Evolutionary conservation across 495 filamentous ascomycete species (phyloP).

Genomic region (Hypoxylon trugodes): DNA sequence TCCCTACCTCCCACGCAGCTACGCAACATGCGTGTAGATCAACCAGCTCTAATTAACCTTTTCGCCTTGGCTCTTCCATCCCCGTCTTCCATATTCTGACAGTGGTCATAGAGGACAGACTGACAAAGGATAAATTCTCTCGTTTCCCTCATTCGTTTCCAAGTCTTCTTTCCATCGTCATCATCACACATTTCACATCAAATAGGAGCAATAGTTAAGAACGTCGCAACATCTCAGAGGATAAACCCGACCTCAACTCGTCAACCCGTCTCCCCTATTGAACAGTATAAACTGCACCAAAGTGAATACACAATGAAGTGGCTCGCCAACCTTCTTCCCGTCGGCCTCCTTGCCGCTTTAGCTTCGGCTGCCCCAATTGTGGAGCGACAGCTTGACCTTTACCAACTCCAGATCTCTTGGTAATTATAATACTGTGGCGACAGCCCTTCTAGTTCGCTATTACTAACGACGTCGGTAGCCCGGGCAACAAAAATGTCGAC

Average conservation of each 20-base stretch:
- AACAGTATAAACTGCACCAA: not conserved
- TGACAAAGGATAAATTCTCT: slow-evolving; percentile 31
- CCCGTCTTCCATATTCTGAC: not conserved
- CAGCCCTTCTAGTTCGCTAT: not conserved
- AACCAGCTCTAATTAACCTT: slow-evolving; percentile 8
- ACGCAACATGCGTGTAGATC: no score
- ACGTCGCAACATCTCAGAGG: not conserved
- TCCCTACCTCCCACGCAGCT: not conserved
- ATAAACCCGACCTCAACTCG: not conserved
- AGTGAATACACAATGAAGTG: slow-evolving; percentile 39
- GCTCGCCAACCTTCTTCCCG: slow-evolving; percentile 28
- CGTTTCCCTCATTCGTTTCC: slow-evolving; percentile 10
- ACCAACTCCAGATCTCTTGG: slow-evolving; percentile 42
- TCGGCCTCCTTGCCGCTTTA: slow-evolving; percentile 37
- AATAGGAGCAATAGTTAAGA: not conserved
- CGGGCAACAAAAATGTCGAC: slow-evolving; percentile 35
- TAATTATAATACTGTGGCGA: slow-evolving; percentile 13
- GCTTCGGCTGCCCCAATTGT: slow-evolving; percentile 34
- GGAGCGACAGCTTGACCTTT: slow-evolving; percentile 38
- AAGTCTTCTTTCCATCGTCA: not conserved
- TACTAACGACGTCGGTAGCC: slow-evolving; percentile 21
- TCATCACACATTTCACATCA: not conserved
- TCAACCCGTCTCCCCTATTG: not conserved
- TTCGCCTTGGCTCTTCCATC: slow-evolving; percentile 1
- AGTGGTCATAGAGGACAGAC: not conserved